phyloP scores from a whole-genome alignment of 805 yeast species.

The Metschnikowia picachoensis region DNA sequence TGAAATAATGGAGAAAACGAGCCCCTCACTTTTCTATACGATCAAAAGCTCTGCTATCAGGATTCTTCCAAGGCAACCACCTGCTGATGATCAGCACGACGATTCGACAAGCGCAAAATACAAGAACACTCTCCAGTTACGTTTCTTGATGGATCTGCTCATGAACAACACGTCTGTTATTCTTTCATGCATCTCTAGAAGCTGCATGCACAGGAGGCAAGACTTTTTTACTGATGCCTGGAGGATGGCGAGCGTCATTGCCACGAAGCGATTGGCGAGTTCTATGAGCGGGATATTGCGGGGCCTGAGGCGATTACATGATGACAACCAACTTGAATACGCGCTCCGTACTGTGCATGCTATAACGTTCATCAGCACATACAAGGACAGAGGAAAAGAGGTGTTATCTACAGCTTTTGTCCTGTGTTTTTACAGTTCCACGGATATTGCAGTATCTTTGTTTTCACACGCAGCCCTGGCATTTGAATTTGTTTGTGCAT shows the following conservation, averaged over 20 bases:
- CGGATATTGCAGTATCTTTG: constrained; percentile 4
- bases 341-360: constrained; percentile 35
- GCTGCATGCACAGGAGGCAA: constrained; percentile 47
- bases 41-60: constrained; percentile 33
- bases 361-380: constrained; percentile 23
- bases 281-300: constrained; percentile 26
- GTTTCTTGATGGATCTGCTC: constrained; percentile 47
- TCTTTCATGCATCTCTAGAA: constrained; percentile 40
- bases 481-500: constrained; percentile 5
- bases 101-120: constrained; percentile 49
- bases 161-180: constrained; percentile 43
- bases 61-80: constrained; percentile 43
- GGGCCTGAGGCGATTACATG: constrained; percentile 10
- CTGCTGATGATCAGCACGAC: constrained; percentile 28
- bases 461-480: neutral
- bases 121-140: constrained; percentile 57
- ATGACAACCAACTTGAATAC: constrained; percentile 23
- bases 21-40: constrained; percentile 25
- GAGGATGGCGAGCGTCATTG: constrained; percentile 39
- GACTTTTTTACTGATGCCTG: constrained; percentile 32
- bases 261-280: constrained; percentile 32
- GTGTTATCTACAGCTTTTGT: constrained; percentile 38
- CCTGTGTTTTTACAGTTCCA: constrained; percentile 45
- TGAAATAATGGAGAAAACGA: constrained; percentile 42
- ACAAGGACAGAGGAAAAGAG: constrained; percentile 23